These are phyloP conservation scores for Aspergillus neotritici DNA, from an alignment of 2,329 filamentous ascomycete genomes.

Conservation along the genomic window DNA sequence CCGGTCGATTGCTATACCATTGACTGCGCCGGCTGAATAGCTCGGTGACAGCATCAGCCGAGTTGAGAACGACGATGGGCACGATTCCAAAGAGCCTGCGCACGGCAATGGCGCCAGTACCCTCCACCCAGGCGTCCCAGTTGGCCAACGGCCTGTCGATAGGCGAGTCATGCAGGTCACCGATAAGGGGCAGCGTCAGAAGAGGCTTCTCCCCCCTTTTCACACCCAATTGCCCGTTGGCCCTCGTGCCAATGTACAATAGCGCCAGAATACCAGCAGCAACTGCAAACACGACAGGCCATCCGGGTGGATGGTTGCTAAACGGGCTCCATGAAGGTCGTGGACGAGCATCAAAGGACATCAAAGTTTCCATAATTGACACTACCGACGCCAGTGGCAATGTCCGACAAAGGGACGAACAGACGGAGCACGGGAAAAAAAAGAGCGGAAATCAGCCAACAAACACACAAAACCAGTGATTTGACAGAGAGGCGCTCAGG, in stretches of 20 bases:
- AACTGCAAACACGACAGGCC: background rate
- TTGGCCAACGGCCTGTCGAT: conserved; percentile 23
- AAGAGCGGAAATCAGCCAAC: too few species aligned
- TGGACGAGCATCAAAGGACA: background rate
- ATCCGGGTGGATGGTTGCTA: background rate
- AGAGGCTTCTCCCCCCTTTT: background rate
- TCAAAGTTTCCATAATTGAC: background rate
- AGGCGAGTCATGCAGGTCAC: conserved; percentile 27
- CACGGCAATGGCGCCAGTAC: conserved; percentile 32
- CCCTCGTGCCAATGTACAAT: conserved; percentile 4
- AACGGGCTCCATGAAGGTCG: too few species aligned
- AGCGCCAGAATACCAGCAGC: conserved; percentile 5
- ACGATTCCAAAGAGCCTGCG: conserved; percentile 26
- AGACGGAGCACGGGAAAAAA: too few species aligned
- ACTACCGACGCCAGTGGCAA: too few species aligned
- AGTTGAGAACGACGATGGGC: conserved; percentile 37
- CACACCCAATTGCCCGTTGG: background rate
- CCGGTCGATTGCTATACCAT: conserved; percentile 38
- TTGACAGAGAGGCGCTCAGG: too few species aligned
- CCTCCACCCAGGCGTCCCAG: conserved; percentile 30
- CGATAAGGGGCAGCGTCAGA: conserved; percentile 26
- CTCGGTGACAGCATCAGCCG: conserved; percentile 32
- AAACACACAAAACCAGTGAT: too few species aligned
- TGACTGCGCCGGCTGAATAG: conserved; percentile 38
- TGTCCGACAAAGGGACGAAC: too few species aligned